phyloP scores from a whole-genome alignment of 2,329 filamentous ascomycete genomes.

The Calonectria pteridis region DNA sequence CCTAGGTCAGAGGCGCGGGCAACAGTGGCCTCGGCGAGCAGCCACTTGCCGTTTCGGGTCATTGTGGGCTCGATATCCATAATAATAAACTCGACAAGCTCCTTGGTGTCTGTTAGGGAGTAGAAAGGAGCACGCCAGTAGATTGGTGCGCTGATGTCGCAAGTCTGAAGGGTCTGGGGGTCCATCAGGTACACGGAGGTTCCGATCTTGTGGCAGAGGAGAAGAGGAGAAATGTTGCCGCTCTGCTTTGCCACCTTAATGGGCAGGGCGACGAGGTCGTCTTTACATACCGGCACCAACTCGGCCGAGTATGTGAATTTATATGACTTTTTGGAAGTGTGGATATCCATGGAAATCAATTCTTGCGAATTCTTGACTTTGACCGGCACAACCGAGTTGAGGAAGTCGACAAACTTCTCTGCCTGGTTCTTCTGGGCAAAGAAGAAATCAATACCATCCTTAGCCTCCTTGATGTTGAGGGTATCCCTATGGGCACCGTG shows the following conservation, averaged over 20 bases:
- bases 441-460: conserved; percentile 96
- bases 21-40: conserved; percentile 88
- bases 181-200: conserved; percentile 92
- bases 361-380: conserved; percentile 83
- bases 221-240: conserved; percentile 89
- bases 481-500: conserved; percentile 92
- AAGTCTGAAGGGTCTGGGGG: conserved; percentile 89
- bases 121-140: conserved; percentile 94
- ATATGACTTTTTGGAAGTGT: conserved; percentile 91
- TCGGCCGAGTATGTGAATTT: conserved; percentile 95
- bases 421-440: conserved; percentile 91
- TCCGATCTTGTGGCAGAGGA: conserved; percentile 88
- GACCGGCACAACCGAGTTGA: conserved; percentile 84
- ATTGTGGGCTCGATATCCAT: conserved; percentile 92
- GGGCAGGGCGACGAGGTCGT: conserved; percentile 94
- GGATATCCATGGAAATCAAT: conserved; percentile 91
- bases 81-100: conserved; percentile 92
- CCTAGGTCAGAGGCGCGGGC: conserved; percentile 89
- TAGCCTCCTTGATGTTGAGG: conserved; percentile 97
- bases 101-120: conserved; percentile 84
- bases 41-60: conserved; percentile 81
- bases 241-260: conserved; percentile 87
- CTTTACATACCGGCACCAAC: conserved; percentile 95
- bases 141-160: conserved; percentile 83
- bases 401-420: conserved; percentile 91